Percentiles rank a stretch among this genome's conserved stretches.
Evolutionary conservation across 306 rosid genomes (phyloP).

Genomic region (Sphenostylis stenocarpa): DNA sequence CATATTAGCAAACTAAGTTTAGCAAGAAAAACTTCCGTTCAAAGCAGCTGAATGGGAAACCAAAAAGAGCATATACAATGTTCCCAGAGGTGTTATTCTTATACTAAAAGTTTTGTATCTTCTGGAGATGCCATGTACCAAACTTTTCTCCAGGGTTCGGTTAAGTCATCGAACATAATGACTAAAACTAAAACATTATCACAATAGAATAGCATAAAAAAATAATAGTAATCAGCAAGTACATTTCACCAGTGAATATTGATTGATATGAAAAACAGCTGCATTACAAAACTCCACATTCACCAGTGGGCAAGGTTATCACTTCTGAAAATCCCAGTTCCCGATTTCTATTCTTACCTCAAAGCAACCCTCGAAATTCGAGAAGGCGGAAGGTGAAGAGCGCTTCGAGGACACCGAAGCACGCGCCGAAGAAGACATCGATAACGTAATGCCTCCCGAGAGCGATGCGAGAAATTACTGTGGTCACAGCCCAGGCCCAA

Average conservation of each 20-base stretch:
- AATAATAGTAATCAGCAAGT: neutral
- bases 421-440: slow-evolving; percentile 48
- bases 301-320: neutral
- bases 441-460: slow-evolving; percentile 75
- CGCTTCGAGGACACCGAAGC: slow-evolving; percentile 65
- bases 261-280: neutral
- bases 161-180: neutral
- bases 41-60: neutral
- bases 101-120: neutral
- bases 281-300: neutral
- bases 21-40: neutral
- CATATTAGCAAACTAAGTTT: neutral
- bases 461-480: slow-evolving; percentile 59
- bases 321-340: neutral
- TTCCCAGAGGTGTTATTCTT: neutral
- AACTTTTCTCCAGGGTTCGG: neutral
- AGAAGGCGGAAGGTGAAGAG: slow-evolving; percentile 53
- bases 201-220: neutral
- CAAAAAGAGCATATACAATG: neutral
- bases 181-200: neutral
- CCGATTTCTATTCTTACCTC: slow-evolving; percentile 35
- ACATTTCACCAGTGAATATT: neutral
- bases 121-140: neutral
- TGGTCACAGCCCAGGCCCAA: slow-evolving; percentile 58
- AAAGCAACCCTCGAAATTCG: slow-evolving; percentile 20